phyloP scores from a whole-genome alignment of 2,329 filamentous ascomycete species.

The Epicoccum sorghinum region DNA sequence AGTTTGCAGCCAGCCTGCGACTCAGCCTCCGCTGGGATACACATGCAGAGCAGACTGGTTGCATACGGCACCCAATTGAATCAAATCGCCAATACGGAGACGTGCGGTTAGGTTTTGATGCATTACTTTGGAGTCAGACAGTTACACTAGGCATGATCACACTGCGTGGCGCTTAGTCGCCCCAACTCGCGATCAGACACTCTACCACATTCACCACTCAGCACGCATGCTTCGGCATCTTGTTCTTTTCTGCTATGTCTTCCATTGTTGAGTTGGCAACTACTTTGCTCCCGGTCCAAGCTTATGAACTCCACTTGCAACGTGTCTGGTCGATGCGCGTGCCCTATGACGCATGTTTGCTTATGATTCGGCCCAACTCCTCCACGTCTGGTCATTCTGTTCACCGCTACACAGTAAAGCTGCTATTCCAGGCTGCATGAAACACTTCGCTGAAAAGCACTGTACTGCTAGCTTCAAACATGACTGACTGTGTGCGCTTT shows the following conservation, averaged over 20 bases:
- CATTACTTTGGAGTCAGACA: background rate
- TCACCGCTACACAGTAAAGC: conserved; percentile 8
- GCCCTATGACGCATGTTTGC: conserved; percentile 16
- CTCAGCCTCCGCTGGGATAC: conserved; percentile 1
- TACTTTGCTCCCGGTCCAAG: conserved; percentile 3
- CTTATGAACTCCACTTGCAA: conserved; percentile 14
- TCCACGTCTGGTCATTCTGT: background rate
- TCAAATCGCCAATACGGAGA: background rate
- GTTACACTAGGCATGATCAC: conserved; percentile 3
- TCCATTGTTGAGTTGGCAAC: conserved; percentile 12
- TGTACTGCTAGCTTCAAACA: conserved; percentile 9
- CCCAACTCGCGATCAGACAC: background rate
- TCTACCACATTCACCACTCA: background rate
- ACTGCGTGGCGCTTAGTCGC: conserved; percentile 12
- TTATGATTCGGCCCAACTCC: conserved; percentile 9
- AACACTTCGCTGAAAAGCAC: background rate
- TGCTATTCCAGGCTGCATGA: conserved; percentile 7
- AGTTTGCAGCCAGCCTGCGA: background rate
- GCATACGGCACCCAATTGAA: background rate
- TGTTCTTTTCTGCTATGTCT: background rate
- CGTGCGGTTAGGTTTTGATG: background rate
- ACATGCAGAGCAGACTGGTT: conserved; percentile 3
- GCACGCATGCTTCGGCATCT: conserved; percentile 1
- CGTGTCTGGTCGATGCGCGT: conserved; percentile 15
- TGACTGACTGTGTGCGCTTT: background rate